Conservation (phyloP, 495 filamentous ascomycete species). For the Neurospora tetrasperma region DNA sequence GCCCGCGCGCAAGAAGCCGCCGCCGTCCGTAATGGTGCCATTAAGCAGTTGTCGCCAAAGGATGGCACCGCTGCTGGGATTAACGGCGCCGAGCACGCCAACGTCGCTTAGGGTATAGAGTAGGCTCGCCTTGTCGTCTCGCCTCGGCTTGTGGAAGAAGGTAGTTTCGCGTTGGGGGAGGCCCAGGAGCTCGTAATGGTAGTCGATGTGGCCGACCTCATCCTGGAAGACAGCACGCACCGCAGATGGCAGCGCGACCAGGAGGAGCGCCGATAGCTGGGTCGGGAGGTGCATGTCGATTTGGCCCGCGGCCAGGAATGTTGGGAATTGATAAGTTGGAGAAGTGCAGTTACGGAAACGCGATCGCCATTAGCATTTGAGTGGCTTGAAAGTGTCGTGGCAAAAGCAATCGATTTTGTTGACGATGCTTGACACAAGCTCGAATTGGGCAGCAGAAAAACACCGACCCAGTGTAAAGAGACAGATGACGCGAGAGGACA, state of each 20-base stretch:
- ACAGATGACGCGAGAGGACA: not conserved
- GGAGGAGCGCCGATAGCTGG: slow-evolving; percentile 11
- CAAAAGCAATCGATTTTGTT: not conserved
- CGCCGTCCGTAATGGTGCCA: slow-evolving; percentile 23
- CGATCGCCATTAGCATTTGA: not conserved
- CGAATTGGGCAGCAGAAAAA: not conserved
- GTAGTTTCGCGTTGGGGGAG: slow-evolving; percentile 69
- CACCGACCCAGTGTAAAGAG: not conserved
- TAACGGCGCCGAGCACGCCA: slow-evolving; percentile 73
- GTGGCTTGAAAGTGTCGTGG: not conserved
- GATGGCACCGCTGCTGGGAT: slow-evolving; percentile 72
- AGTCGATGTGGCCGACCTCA: slow-evolving; percentile 87
- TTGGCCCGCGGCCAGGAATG: not conserved
- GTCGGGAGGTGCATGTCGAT: not conserved
- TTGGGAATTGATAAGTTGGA: not conserved
- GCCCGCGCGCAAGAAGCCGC: slow-evolving; percentile 55
- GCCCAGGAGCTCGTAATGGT: slow-evolving; percentile 83
- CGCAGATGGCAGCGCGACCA: slow-evolving; percentile 29
- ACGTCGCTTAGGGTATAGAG: slow-evolving; percentile 85
- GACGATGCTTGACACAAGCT: not conserved
- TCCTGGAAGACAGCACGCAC: slow-evolving; percentile 70
- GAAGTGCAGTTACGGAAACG: not conserved
- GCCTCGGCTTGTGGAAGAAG: slow-evolving; percentile 84
- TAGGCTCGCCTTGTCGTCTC: slow-evolving; percentile 72
- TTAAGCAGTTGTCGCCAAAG: slow-evolving; percentile 74